These are phyloP conservation scores for Entrophospora sp. DNA, from an alignment of 192 early-diverging fungal genomes.

Conservation along the genomic window DNA sequence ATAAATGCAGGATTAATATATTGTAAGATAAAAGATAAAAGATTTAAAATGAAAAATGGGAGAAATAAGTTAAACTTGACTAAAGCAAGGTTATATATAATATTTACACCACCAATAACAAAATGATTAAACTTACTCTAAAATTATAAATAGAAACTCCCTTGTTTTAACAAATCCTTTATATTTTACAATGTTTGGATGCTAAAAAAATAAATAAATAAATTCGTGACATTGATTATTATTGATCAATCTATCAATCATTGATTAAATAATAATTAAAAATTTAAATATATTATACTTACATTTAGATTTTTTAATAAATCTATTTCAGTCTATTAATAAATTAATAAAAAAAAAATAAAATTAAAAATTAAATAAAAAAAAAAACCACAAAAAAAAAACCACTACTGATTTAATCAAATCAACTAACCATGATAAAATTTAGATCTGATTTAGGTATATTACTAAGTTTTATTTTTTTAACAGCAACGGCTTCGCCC, in stretches of 20 bases:
- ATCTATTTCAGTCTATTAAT: constrained; percentile 41
- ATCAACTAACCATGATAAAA: constrained; percentile 33
- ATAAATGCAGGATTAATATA: background rate
- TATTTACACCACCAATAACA: no score
- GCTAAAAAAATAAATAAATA: constrained; percentile 26
- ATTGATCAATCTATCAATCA: no score
- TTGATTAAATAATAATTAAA: background rate
- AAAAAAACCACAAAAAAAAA: background rate
- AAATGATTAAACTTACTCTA: constrained; percentile 59
- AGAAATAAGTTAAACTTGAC: background rate
- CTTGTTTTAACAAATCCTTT: constrained; percentile 68
- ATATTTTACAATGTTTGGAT: constrained; percentile 60
- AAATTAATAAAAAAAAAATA: constrained; percentile 10
- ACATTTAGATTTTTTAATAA: constrained; percentile 40
- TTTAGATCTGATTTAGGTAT: constrained; percentile 30
- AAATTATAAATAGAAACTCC: constrained; percentile 69
- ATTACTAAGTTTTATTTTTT: constrained; percentile 52
- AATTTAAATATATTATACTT: constrained; percentile 9
- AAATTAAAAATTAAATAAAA: background rate
- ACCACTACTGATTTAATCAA: no score
- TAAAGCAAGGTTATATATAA: no score
- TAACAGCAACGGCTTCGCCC: constrained; percentile 62
- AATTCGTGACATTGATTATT: no score
- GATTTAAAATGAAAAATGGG: background rate
- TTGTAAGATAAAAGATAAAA: background rate